These are phyloP conservation scores for Marasmius sp. DNA, from an alignment of 1,284 basidiomycete genomes.

Conservation along the genomic window DNA sequence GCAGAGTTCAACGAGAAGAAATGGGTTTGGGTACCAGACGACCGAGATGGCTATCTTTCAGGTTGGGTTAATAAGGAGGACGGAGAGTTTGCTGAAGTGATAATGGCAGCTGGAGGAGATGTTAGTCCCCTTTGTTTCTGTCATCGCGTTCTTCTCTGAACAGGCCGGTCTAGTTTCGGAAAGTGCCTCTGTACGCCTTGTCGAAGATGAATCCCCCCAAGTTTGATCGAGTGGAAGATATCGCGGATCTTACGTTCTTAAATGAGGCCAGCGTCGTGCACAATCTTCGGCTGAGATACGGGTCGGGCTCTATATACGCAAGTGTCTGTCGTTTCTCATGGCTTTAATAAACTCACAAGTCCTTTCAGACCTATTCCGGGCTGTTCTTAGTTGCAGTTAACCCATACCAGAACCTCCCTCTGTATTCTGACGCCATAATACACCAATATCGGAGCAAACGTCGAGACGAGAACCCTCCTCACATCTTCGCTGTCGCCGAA, in stretches of 20 bases:
- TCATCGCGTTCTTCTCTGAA: slow-evolving; percentile 2
- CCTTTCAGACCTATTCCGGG: slow-evolving; percentile 86
- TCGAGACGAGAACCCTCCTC: slow-evolving; percentile 94
- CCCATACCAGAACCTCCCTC: slow-evolving; percentile 90
- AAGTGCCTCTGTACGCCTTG: slow-evolving; percentile 73
- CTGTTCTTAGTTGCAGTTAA: slow-evolving; percentile 98
- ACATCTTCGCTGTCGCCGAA: slow-evolving; percentile 97
- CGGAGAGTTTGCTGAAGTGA: slow-evolving; percentile 75
- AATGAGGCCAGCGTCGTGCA: slow-evolving; percentile 99
- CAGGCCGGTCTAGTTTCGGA: slow-evolving; percentile 54
- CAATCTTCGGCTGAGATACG: slow-evolving; percentile 90
- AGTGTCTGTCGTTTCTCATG: slow-evolving; percentile 33
- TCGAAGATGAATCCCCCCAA: slow-evolving; percentile 99
- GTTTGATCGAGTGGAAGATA: slow-evolving; percentile 97
- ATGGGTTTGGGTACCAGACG: slow-evolving; percentile 95
- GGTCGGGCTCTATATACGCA: slow-evolving; percentile 93
- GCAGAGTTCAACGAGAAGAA: slow-evolving; percentile 97
- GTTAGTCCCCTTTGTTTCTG: slow-evolving; percentile 37
- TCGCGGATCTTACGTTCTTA: slow-evolving; percentile 96
- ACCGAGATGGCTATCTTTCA: slow-evolving; percentile 85
- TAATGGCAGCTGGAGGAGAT: slow-evolving; percentile 79
- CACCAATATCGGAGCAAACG: slow-evolving; percentile 92
- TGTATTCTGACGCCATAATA: slow-evolving; percentile 92
- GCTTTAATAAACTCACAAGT: slow-evolving; percentile 7
- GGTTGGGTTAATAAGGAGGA: slow-evolving; percentile 89